Percentiles rank a stretch among this genome's conserved stretches.
These are phyloP conservation scores for Sarcodon sp. DNA, from an alignment of 768 basidiomycete genomes.

Conservation along the genomic window DNA sequence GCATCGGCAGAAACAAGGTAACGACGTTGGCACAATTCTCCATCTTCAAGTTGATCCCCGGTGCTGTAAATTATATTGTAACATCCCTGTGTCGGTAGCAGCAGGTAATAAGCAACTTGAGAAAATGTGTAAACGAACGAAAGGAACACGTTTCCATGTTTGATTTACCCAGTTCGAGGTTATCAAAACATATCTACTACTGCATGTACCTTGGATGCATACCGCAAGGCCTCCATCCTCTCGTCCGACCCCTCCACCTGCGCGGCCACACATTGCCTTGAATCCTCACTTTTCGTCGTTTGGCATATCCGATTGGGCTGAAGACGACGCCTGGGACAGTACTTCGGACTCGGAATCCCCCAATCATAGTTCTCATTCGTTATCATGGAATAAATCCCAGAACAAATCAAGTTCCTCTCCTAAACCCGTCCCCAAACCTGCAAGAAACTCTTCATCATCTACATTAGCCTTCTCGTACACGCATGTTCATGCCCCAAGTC, in stretches of 20 bases:
- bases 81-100: too few species aligned
- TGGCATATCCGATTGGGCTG: constrained; percentile 51
- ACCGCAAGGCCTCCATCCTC: not conserved
- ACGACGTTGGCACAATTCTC: too few species aligned
- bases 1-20: too few species aligned
- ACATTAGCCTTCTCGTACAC: constrained; percentile 74
- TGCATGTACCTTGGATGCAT: too few species aligned
- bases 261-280: constrained; percentile 61
- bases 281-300: constrained; percentile 36
- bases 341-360: constrained; percentile 68
- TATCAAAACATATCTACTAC: too few species aligned
- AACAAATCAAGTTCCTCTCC: constrained; percentile 28
- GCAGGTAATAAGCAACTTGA: too few species aligned
- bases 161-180: too few species aligned
- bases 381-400: constrained; percentile 11
- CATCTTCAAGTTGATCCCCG: too few species aligned
- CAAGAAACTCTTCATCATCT: constrained; percentile 43
- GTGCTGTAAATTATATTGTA: too few species aligned
- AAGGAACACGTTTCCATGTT: too few species aligned
- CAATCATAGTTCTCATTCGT: constrained; percentile 25
- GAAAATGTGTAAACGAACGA: too few species aligned
- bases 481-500: constrained; percentile 61
- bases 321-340: constrained; percentile 83
- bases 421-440: constrained; percentile 38
- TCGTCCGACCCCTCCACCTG: constrained; percentile 54